Conservation (phyloP, 148 eudicot species). For the Spergularia marina region DNA sequence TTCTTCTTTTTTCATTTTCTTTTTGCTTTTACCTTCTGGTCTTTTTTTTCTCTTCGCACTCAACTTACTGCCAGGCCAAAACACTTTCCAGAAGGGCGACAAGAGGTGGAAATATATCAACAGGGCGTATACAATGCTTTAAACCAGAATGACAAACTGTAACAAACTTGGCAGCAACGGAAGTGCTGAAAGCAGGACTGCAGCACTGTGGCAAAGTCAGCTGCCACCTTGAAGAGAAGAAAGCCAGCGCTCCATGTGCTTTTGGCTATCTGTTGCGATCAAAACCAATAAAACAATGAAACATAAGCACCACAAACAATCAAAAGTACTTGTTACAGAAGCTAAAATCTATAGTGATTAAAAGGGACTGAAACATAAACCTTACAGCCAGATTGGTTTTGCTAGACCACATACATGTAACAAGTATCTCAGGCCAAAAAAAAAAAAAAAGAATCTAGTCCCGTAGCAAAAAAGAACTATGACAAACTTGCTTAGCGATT, state of each 20-base stretch:
- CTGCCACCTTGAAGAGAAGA: conserved; percentile 44
- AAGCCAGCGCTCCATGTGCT: conserved; percentile 63
- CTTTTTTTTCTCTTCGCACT: conserved; percentile 3
- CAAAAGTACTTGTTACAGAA: not conserved
- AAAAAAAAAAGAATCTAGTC: not conserved
- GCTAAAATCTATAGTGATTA: not conserved
- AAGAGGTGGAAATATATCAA: not conserved
- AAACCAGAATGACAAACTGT: not conserved
- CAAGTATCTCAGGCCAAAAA: not conserved
- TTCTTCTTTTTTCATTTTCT: not conserved
- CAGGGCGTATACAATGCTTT: not conserved
- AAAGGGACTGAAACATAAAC: not conserved
- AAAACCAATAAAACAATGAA: not conserved
- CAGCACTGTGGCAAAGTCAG: conserved; percentile 24
- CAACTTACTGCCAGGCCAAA: conserved; percentile 13
- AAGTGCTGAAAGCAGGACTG: not conserved
- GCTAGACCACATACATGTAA: not conserved
- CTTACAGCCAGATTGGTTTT: not conserved
- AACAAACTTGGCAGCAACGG: not conserved
- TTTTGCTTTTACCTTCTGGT: not conserved
- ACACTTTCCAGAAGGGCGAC: not conserved
- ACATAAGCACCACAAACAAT: not conserved
- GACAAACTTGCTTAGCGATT: no score
- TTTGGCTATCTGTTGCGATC: conserved; percentile 37
- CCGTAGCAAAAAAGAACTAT: not conserved